phyloP scores from a whole-genome alignment of 1,284 basidiomycete genomes.

The Apiotrichum porosum region DNA sequence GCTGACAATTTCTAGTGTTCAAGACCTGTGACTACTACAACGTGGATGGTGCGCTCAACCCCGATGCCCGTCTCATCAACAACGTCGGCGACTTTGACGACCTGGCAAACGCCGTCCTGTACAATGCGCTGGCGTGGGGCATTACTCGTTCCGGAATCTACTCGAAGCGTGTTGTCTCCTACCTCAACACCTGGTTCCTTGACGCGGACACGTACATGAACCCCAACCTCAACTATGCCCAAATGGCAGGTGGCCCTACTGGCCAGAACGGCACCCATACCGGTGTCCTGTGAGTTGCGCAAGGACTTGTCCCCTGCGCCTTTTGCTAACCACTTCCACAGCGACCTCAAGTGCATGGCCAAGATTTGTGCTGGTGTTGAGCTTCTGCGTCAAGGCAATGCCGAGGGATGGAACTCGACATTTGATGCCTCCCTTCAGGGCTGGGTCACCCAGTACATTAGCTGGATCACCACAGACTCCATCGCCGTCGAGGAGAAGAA shows the following conservation, averaged over 20 bases:
- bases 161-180: conserved; percentile 16
- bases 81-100: conserved; percentile 56
- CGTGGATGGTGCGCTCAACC: conserved; percentile 62
- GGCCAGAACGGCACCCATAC: conserved; percentile 20
- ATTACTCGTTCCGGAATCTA: conserved; percentile 48
- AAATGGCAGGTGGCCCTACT: conserved; percentile 59
- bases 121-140: conserved; percentile 59
- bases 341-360: conserved; percentile 23
- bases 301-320: too few species aligned
- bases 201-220: conserved; percentile 59
- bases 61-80: conserved; percentile 58
- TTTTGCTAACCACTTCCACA: background rate
- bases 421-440: conserved; percentile 15
- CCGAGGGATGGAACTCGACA: conserved; percentile 17
- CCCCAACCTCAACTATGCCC: conserved; percentile 63
- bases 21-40: conserved; percentile 10
- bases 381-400: conserved; percentile 16
- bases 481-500: conserved; percentile 27
- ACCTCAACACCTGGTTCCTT: conserved; percentile 51
- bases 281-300: conserved; percentile 22
- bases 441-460: conserved; percentile 21
- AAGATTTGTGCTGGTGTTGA: conserved; percentile 25
- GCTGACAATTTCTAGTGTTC: conserved; percentile 1
- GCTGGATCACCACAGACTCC: conserved; percentile 18
- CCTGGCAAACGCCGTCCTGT: conserved; percentile 60